Evolutionary conservation across 768 basidiomycete species (phyloP).

Genomic region (Naematelia encephala): DNA sequence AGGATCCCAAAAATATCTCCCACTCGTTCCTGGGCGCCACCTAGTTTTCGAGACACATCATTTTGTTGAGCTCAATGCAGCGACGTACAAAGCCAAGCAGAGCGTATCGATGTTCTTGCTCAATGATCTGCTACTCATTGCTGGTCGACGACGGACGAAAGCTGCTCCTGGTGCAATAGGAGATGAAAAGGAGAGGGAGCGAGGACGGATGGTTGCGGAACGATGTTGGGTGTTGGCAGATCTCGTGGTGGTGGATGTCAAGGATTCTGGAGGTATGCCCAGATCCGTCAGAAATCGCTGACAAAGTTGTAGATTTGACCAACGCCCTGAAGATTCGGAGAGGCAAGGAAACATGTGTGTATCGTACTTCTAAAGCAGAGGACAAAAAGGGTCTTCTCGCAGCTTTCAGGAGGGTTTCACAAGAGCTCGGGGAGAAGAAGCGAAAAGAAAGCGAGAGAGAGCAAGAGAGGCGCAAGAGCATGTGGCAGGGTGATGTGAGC

Average conservation of each 20-base stretch:
- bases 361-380: conserved; percentile 71
- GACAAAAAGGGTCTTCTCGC: conserved; percentile 84
- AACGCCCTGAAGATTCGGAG: conserved; percentile 95
- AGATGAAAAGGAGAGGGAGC: conserved; percentile 51
- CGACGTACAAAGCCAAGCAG: conserved; percentile 88
- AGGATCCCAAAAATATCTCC: conserved; percentile 91
- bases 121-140: conserved; percentile 86
- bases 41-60: conserved; percentile 80
- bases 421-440: conserved; percentile 80
- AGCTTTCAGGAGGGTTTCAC: conserved; percentile 86
- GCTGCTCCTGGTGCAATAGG: conserved; percentile 14
- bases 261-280: conserved; percentile 79
- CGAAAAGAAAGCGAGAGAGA: conserved; percentile 92
- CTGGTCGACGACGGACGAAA: conserved; percentile 62
- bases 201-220: conserved; percentile 81
- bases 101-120: conserved; percentile 84
- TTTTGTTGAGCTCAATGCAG: conserved; percentile 79
- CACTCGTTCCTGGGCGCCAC: conserved; percentile 84
- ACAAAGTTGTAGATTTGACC: conserved; percentile 60
- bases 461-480: conserved; percentile 73
- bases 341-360: conserved; percentile 91
- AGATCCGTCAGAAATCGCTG: conserved; percentile 3
- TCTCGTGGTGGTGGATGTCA: conserved; percentile 91
- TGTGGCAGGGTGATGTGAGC: conserved; percentile 54
- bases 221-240: conserved; percentile 89